Conservation (phyloP, 2,329 filamentous ascomycete genomes). For the Blastomyces gilchristii region DNA sequence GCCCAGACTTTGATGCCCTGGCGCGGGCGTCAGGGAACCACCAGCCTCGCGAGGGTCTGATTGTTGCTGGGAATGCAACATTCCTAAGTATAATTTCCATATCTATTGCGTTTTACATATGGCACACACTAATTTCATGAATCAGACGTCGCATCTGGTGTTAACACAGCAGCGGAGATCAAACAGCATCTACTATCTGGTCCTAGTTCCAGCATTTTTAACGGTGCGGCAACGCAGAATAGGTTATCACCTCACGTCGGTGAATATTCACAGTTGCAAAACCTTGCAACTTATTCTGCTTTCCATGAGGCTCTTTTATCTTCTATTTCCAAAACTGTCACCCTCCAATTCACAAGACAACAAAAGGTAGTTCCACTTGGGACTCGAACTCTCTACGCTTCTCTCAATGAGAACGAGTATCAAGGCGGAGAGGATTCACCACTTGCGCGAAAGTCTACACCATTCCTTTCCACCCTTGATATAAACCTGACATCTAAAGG, state of each 20-base stretch:
- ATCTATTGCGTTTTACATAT: neutral
- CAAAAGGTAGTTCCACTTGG: conserved; percentile 32
- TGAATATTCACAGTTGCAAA: neutral
- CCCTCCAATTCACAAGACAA: conserved; percentile 28
- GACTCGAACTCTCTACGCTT: conserved; percentile 32
- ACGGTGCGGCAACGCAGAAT: neutral
- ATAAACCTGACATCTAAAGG: conserved; percentile 29
- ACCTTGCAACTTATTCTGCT: conserved; percentile 16
- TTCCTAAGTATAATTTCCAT: conserved; percentile 3
- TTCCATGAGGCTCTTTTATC: conserved; percentile 34
- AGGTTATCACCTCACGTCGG: neutral
- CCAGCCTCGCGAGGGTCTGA: conserved; percentile 14
- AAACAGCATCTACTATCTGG: conserved; percentile 29
- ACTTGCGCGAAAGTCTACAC: conserved; percentile 9
- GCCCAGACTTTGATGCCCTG: conserved; percentile 30
- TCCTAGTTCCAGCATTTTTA: conserved; percentile 17
- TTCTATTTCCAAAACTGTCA: conserved; percentile 29
- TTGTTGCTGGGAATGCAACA: conserved; percentile 5
- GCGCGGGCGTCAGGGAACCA: conserved; percentile 21
- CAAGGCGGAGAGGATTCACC: conserved; percentile 20
- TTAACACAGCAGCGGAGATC: conserved; percentile 26
- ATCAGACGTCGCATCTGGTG: conserved; percentile 29
- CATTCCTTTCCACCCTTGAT: conserved; percentile 26
- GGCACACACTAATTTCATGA: conserved; percentile 9
- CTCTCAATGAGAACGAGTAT: conserved; percentile 24